These are phyloP conservation scores for Piromyces finnis DNA, from an alignment of 192 early-diverging fungal genomes.

Conservation along the genomic window DNA sequence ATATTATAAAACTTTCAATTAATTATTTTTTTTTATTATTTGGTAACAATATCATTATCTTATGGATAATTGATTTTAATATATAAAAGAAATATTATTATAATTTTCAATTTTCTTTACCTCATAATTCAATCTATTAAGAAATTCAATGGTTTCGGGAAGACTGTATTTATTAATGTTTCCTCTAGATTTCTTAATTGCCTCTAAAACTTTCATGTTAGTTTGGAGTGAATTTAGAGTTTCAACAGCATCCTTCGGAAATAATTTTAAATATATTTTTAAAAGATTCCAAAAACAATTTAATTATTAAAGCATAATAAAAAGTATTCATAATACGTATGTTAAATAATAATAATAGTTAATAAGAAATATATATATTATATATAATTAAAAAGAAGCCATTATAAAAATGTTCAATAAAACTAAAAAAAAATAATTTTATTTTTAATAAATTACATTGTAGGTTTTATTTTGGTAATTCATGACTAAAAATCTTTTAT, in stretches of 20 bases:
- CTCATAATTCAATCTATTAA: constrained; percentile 56
- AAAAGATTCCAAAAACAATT: no score
- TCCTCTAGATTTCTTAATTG: constrained; percentile 46
- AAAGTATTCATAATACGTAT: no score
- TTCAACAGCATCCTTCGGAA: constrained; percentile 47
- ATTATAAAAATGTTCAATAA: no score
- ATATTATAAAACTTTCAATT: constrained; percentile 13
- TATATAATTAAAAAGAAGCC: background rate
- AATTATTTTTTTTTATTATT: constrained; percentile 15
- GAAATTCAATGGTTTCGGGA: constrained; percentile 42
- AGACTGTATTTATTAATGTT: constrained; percentile 34
- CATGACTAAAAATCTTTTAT: background rate
- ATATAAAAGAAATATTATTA: no score
- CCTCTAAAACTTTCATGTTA: constrained; percentile 58
- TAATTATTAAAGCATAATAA: no score
- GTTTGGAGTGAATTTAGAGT: constrained; percentile 72
- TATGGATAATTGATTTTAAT: no score
- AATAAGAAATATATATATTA: background rate
- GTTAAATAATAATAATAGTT: no score
- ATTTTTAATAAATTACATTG: background rate
- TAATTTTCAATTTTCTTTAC: no score
- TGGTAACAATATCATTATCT: no score
- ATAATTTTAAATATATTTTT: background rate
- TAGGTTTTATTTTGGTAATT: background rate
- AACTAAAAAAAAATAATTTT: no score